Base-by-base conservation (phyloP, 2,329 filamentous ascomycete genomes). In the Penicillium sclerotiorum region DNA sequence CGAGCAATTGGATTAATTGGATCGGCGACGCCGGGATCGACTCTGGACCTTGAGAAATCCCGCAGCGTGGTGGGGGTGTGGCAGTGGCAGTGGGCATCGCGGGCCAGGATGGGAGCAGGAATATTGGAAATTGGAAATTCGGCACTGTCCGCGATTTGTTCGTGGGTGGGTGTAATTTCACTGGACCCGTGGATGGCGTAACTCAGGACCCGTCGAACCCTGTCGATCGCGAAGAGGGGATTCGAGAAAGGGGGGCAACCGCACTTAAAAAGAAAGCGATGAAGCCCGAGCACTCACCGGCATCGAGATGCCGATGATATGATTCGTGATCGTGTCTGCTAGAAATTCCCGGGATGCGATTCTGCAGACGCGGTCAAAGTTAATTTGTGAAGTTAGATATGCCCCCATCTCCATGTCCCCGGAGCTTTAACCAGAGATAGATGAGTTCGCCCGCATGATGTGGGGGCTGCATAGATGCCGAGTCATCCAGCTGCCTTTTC, bases 181-280 rank as follows among this genome's bases (percentile, higher is more conserved):
- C 20, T 51, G 41, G 49, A 41, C 36, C 56, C 44, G 25, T 58
- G 57, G 57, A 50, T 57, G 44, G 53, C 48, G 47, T n/a, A 49
- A 36, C 40, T 49, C 47, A 38, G 46, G 56, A 54, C 49, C 56
- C 52, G 54, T 60, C 51, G 40, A 58, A 58, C 59, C 58, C 58
- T 62, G 59, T 58, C 55, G 59, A 62, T 61, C 59, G 37, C 40
- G 33, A 42, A 37, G 47, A 47, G 28, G n/a, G 20, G 20, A 22
- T 28, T 13, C 9, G 13, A 28, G n/a, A n/a, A n/a, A n/a, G n/a
- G n/a, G n/a, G n/a, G n/a, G n/a, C n/a, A n/a, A n/a, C n/a, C n/a
- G n/a, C n/a, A n/a, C n/a, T n/a, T n/a, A n/a, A n/a, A n/a, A n/a
- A 15, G 28, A 22, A 15, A 12, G 17, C 13, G 25, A 36, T 25